Base-by-base conservation (phyloP, 1,284 basidiomycete genomes). In the Exobasidium cylindrosporum region DNA sequence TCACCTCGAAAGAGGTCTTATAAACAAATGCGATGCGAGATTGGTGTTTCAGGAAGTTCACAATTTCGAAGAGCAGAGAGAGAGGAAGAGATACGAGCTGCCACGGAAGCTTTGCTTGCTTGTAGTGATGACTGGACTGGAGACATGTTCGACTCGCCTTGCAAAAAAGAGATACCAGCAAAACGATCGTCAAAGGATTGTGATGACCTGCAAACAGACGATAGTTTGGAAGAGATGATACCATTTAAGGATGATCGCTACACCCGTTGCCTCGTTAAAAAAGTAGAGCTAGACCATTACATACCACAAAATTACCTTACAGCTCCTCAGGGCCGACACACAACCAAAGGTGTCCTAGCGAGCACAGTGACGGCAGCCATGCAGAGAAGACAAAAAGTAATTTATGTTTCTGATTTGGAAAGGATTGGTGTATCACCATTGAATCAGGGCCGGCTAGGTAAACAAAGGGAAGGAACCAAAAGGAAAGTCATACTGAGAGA, bases 391-490 rank as follows among this genome's bases (percentile, higher is more conserved):
- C 40, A 58, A 26, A 52, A 45, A 14, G 57, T 58, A 30, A n/a
- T 58, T 3, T 40, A 40, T 40, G 35, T 40, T 10, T 40, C 10
- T 40, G 47, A 58, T n/a, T 35, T 58, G 14, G 29, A 50, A 29
- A 24, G 13, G 21, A 13, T 49, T 13, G 43, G 23, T 4, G 45
- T 14, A 3, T 4, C 14, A 14, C n/a, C 24, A 23, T 11, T 13
- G n/a, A 35, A 57, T n/a, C n/a, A 24, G 21, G n/a, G 49, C 1
- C 26, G 23, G 1, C 11, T 7, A 2, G 28, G 21, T 17, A 46
- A 31, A 4, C 21, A 17, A n/a, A 30, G n/a, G 17, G 23, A 26
- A 23, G 29, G 31, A 5, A 49, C 7, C 3, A 24, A 52, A 6
- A 14, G 57, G 21, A 52, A 30, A 29, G 28, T 30, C 1, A 13